Evolutionary conservation across 768 basidiomycete species (phyloP).

Genomic region (Lactarius akahatsu): DNA sequence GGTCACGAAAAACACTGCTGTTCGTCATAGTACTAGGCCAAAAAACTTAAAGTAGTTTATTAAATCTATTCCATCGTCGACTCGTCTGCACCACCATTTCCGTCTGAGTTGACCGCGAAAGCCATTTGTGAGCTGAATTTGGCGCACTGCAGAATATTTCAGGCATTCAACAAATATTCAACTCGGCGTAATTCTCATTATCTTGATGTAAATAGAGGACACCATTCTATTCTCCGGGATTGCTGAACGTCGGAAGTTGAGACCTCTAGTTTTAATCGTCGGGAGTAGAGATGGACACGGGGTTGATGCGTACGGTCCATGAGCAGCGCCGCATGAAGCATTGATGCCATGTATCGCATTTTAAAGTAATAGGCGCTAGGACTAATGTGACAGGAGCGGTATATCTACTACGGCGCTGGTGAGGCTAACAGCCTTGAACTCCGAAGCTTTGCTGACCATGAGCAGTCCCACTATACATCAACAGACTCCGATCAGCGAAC

Average conservation of each 20-base stretch:
- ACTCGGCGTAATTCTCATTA: too few relatives aligned
- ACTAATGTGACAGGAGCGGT: constrained; percentile 15
- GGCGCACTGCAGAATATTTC: too few relatives aligned
- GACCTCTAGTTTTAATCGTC: constrained; percentile 98
- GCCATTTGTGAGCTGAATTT: too few relatives aligned
- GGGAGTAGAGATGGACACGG: constrained; percentile 87
- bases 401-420: background rate
- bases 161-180: too few relatives aligned
- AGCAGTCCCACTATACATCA: constrained; percentile 66
- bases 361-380: background rate
- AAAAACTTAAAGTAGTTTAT: too few relatives aligned
- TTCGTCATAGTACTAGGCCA: too few relatives aligned
- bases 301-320: constrained; percentile 74
- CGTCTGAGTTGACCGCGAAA: too few relatives aligned
- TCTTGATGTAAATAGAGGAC: too few relatives aligned
- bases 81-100: too few relatives aligned
- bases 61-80: too few relatives aligned
- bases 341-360: background rate
- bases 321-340: constrained; percentile 37
- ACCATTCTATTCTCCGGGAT: background rate
- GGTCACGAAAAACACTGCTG: too few relatives aligned
- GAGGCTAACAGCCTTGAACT: constrained; percentile 48
- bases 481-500: constrained; percentile 14
- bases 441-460: constrained; percentile 66
- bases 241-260: constrained; percentile 42